Evolutionary conservation across 2,329 filamentous ascomycete genomes (phyloP), one percentile per base, ranked within the genome.

Genomic region (Fusarium sp.): DNA sequence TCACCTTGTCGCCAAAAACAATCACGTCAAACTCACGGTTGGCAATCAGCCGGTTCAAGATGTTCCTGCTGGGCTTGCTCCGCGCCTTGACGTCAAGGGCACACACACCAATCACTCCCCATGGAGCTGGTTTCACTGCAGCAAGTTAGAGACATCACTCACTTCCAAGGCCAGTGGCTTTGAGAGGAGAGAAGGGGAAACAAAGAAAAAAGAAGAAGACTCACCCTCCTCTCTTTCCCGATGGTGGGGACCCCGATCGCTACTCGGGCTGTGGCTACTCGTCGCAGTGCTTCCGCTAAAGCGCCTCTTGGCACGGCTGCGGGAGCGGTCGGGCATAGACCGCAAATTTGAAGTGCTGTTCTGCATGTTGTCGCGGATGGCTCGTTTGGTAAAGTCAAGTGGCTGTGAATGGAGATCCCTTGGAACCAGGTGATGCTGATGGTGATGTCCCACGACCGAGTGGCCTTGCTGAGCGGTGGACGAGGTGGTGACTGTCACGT

Each of bases 1-100:
- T 99, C 49, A 98, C 96, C 84, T 99, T 99, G 85, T 99, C 96
- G 56, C 96, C 97, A 85, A 99, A 99, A 14, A 99, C 96, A 70
- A 97, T 92, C 27, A 98, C 95, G 78, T 99, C 96, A 79, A 99
- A 98, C 77, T 98, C 96, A 58, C 92, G 91, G 74, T 97, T 95
- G 36, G 93, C 91, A 74, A 98, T 96, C 22, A 99, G 87, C 59
- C 95, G 91, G 79, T 97, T 98, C 68, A 99, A 85, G 75, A 99
- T 99, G 79, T 98, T 98, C 75, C 97, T 90, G 80, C 96, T 98
- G 1, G 96, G 96, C 83, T 98, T 98, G 87, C 95, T 98, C 78
- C 96, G 90, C 38, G 96, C 96, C 85, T 99, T 99, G 76, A 96
- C 90, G 84, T 99, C 96, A 67, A 99, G 87, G 24, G 96, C 97